These are phyloP conservation scores for Trifolium subterraneum DNA, from an alignment of 306 rosid genomes.

Conservation along the genomic window DNA sequence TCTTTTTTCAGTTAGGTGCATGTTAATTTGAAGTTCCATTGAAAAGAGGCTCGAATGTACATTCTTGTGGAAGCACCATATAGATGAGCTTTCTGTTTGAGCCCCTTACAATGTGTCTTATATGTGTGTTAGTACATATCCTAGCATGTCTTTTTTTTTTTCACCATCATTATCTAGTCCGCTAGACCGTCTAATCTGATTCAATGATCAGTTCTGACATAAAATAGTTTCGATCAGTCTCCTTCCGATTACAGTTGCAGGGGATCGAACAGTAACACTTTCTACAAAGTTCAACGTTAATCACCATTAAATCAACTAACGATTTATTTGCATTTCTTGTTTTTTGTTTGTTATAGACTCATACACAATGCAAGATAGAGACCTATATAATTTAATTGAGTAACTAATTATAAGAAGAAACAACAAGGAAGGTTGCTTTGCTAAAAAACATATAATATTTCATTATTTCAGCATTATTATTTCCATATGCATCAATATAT, in stretches of 20 bases:
- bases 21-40: background rate
- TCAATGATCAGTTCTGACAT: no score
- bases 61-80: background rate
- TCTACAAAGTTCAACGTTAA: no score
- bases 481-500: background rate
- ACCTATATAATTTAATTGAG: background rate
- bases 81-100: background rate
- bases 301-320: no score
- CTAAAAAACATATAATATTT: background rate
- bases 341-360: conserved; percentile 3
- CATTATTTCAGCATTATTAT: background rate
- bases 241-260: no score
- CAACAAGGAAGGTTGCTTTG: conserved; percentile 38
- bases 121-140: background rate
- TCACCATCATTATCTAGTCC: no score
- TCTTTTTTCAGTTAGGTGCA: no score
- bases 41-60: background rate
- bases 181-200: no score
- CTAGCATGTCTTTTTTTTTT: conserved; percentile 24
- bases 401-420: conserved; percentile 37
- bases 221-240: no score
- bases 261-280: no score
- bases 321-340: conserved; percentile 25
- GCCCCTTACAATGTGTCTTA: background rate
- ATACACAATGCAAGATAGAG: conserved; percentile 20